Evolutionary conservation across 768 basidiomycete species (phyloP), one percentile per base, ranked within the genome.

Genomic region (Antrodiella citrinella): DNA sequence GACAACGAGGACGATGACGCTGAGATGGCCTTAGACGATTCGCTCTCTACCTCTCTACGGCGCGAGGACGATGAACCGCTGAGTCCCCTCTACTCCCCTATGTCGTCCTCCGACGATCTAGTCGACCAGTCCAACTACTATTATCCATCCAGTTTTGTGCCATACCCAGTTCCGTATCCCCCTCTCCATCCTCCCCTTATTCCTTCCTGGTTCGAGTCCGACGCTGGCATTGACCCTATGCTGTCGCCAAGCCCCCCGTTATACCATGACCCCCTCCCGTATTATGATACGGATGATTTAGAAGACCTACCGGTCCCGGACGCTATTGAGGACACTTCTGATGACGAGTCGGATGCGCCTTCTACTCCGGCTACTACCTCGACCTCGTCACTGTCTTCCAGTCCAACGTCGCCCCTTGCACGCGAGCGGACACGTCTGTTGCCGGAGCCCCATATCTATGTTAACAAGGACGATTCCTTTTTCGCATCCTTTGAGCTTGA

Each of bases 281-380:
- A 82, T 57, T 76, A 74, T 60, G 72, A 80, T 52, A 62, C 65
- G 58, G 78, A 84, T 67, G 81, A 85, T 67, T 59, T 77, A 55
- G 84, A 84, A 58, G 83, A 84, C 60, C 72, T 81, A 25, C 70
- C 83, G 23, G 78, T 88, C 40, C 86, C 85, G 41, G 87, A 89
- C 60, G 81, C 85, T 39, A 85, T 89, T 73, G 86, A 89, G 64
- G 87, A 90, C 66, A 78, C 76, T 30, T 90, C 87, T 42, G 88
- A 90, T 68, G 87, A 90, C 69, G 88, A 89, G 71, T 87, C 86
- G 13, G 87, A 90, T 58, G 69, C 76, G 3, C 77, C 73, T 9
- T 75, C 77, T 9, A 82, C 84, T 4, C 84, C 82, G 44, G 82
- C 78, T 44, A 72, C 75, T 57, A 72, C 73, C 55, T 84, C 84